These are phyloP conservation scores for Gossypium davidsonii DNA, from an alignment of 441 rosid genomes.

Conservation along the genomic window DNA sequence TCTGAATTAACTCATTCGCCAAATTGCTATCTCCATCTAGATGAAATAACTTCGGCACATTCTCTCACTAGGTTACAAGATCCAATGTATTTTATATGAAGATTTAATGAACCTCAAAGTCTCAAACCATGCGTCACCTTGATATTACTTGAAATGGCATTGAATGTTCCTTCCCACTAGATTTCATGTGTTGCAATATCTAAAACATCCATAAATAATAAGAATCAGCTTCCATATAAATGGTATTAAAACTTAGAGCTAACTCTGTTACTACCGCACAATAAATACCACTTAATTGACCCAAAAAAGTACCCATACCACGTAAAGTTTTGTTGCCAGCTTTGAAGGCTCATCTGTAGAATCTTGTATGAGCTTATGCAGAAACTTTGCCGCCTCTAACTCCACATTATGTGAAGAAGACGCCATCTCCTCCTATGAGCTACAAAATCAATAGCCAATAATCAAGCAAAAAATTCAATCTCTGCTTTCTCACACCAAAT, in stretches of 20 bases:
- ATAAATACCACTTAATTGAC: conserved; percentile 3
- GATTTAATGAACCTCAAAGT: neutral
- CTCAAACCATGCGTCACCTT: conserved; percentile 39
- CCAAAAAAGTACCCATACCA: conserved; percentile 46
- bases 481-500: neutral
- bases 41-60: neutral
- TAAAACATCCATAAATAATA: conserved; percentile 27
- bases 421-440: conserved; percentile 54
- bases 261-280: conserved; percentile 2
- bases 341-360: conserved; percentile 95
- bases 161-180: conserved; percentile 96
- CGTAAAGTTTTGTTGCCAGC: conserved; percentile 92
- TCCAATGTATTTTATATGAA: neutral
- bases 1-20: neutral
- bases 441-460: conserved; percentile 10
- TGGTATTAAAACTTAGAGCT: conserved; percentile 10
- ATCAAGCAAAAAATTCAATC: neutral
- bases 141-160: conserved; percentile 99
- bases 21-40: neutral
- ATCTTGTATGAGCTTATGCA: conserved; percentile 95
- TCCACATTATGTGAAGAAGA: conserved; percentile 78
- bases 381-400: conserved; percentile 98
- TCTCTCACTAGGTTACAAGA: conserved; percentile 1
- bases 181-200: conserved; percentile 97
- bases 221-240: neutral